Conservation (phyloP, 2,329 filamentous ascomycete genomes). For the Penicillium aurantiogriseum region DNA sequence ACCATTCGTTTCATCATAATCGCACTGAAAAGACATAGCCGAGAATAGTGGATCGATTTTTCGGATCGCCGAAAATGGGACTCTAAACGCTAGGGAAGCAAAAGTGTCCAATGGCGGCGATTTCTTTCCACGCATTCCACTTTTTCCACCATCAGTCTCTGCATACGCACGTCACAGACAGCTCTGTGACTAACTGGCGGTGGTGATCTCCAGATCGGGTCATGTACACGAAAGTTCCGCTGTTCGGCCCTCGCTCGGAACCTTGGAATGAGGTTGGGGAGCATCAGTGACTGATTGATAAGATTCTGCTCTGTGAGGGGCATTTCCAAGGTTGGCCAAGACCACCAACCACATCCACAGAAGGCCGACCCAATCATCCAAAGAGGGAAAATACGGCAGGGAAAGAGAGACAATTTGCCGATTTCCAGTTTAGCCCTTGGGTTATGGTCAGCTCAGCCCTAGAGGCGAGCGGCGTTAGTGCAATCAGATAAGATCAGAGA, state of each 20-base stretch:
- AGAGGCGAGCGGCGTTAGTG: constrained; percentile 14
- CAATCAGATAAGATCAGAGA: constrained; percentile 29
- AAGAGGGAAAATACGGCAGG: background rate
- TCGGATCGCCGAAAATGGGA: constrained; percentile 1
- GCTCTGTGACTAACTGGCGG: background rate
- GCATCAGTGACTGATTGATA: constrained; percentile 26
- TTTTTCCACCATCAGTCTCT: background rate
- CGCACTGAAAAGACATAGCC: background rate
- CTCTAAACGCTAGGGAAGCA: background rate
- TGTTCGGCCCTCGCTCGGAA: constrained; percentile 18
- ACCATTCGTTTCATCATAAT: background rate
- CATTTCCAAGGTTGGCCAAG: constrained; percentile 5
- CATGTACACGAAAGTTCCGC: constrained; percentile 12
- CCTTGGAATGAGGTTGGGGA: constrained; percentile 9
- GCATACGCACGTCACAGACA: background rate
- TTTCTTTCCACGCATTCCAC: background rate
- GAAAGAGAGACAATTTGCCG: background rate
- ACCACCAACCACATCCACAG: constrained; percentile 2
- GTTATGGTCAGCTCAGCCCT: constrained; percentile 11
- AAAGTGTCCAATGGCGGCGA: constrained; percentile 6
- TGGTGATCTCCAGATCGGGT: background rate
- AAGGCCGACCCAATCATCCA: constrained; percentile 2
- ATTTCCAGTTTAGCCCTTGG: constrained; percentile 10
- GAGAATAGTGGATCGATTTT: background rate
- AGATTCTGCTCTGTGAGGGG: constrained; percentile 13